These are phyloP conservation scores for Bolboschoenus planiculmis DNA, from an alignment of 176 grass and related monocot genomes.

Conservation along the genomic window DNA sequence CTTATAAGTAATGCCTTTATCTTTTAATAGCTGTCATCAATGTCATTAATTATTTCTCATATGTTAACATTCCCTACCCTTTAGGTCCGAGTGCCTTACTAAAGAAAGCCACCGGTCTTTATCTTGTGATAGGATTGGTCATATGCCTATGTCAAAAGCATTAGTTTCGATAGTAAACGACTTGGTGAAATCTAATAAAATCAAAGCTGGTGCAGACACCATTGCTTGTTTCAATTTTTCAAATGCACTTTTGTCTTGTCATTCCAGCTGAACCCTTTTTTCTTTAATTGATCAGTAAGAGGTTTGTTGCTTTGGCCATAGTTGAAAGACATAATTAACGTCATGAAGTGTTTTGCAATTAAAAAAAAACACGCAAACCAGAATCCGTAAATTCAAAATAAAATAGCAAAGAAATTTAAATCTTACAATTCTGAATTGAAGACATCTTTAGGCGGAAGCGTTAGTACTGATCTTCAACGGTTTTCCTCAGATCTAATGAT, in stretches of 20 bases:
- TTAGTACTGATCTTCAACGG: no score
- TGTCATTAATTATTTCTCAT: background rate
- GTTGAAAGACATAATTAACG: no score
- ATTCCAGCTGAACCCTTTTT: background rate
- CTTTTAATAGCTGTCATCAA: background rate
- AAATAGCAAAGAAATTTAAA: no score
- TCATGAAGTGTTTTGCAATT: no score
- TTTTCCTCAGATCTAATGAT: no score
- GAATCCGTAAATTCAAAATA: no score
- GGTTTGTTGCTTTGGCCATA: background rate
- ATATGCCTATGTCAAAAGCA: no score
- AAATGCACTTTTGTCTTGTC: background rate
- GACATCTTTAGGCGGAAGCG: no score
- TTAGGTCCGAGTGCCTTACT: background rate
- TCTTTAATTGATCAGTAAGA: background rate
- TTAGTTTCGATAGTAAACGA: background rate
- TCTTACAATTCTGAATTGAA: no score
- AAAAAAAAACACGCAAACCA: no score
- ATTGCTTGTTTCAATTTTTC: background rate
- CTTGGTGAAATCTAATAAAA: background rate
- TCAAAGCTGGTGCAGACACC: background rate
- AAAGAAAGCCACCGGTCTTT: background rate
- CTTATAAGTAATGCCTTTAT: background rate
- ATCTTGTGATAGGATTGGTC: no score
- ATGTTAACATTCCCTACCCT: background rate